phyloP scores from a whole-genome alignment of 2,329 filamentous ascomycete genomes.

The Teratosphaeria viscida region DNA sequence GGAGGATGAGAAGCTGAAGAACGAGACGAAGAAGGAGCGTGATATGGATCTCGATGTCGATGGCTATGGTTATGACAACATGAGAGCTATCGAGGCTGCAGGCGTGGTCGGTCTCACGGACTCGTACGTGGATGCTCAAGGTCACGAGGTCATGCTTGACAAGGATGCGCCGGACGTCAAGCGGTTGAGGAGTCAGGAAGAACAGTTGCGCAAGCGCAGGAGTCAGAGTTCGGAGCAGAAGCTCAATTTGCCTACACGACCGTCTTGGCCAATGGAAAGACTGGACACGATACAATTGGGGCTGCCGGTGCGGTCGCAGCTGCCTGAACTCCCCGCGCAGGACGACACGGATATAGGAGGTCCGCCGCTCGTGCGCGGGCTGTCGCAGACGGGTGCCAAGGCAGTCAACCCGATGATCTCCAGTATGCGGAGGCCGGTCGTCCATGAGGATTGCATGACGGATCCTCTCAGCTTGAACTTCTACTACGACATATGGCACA shows the following conservation, averaged over 20 bases:
- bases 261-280: slow-evolving; percentile 31
- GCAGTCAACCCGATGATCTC: slow-evolving; percentile 41
- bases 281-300: slow-evolving; percentile 58
- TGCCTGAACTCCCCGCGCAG: slow-evolving; percentile 56
- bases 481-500: slow-evolving; percentile 78
- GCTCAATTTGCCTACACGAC: slow-evolving; percentile 19
- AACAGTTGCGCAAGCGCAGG: slow-evolving; percentile 25
- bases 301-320: slow-evolving; percentile 56
- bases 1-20: slow-evolving; percentile 1
- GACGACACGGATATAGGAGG: slow-evolving; percentile 80
- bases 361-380: slow-evolving; percentile 50
- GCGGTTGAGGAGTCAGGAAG: slow-evolving; percentile 31
- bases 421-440: slow-evolving; percentile 61
- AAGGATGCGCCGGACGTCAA: slow-evolving; percentile 54
- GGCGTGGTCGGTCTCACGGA: slow-evolving; percentile 22
- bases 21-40: slow-evolving; percentile 4
- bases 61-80: slow-evolving; percentile 66
- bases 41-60: slow-evolving; percentile 62
- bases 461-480: slow-evolving; percentile 78
- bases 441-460: slow-evolving; percentile 87
- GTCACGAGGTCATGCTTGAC: slow-evolving; percentile 60
- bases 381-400: slow-evolving; percentile 38
- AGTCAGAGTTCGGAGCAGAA: slow-evolving; percentile 23
- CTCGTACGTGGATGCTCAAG: slow-evolving; percentile 48
- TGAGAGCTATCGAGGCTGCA: slow-evolving; percentile 38